These are phyloP conservation scores for Arxiozyma slooffiae DNA, from an alignment of 1,139 yeast genomes.

Conservation along the genomic window DNA sequence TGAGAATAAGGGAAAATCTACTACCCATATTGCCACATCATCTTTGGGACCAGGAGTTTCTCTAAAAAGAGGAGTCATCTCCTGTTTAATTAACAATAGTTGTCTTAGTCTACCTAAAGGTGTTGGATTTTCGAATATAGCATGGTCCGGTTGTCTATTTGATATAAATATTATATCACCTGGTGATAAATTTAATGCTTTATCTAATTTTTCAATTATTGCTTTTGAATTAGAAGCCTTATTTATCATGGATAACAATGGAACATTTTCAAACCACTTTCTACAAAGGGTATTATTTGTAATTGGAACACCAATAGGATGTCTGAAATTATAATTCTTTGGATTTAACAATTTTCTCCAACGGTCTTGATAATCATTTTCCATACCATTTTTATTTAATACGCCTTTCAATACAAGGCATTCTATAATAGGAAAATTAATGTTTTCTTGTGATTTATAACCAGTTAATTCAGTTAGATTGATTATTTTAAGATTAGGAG, in stretches of 20 bases:
- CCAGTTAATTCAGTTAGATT: neutral
- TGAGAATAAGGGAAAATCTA: constrained; percentile 80
- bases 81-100: constrained; percentile 47
- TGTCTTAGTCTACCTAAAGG: constrained; percentile 86
- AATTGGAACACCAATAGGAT: constrained; percentile 49
- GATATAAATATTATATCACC: constrained; percentile 75
- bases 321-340: constrained; percentile 45
- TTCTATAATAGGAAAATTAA: constrained; percentile 52
- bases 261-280: constrained; percentile 35
- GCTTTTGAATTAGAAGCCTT: constrained; percentile 28
- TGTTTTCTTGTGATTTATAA: constrained; percentile 27
- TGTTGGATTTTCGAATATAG: constrained; percentile 78
- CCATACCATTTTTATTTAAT: constrained; percentile 24
- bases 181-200: constrained; percentile 36
- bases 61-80: constrained; percentile 20
- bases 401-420: constrained; percentile 53
- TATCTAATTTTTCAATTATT: constrained; percentile 31
- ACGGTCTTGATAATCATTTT: constrained; percentile 30
- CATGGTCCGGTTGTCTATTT: constrained; percentile 49
- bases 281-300: constrained; percentile 32
- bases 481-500: constrained; percentile 29
- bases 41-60: constrained; percentile 9
- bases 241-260: constrained; percentile 8
- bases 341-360: constrained; percentile 37
- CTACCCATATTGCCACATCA: constrained; percentile 71